Conservation (phyloP, 495 filamentous ascomycete genomes). For the Penicillium robsamsonii region DNA sequence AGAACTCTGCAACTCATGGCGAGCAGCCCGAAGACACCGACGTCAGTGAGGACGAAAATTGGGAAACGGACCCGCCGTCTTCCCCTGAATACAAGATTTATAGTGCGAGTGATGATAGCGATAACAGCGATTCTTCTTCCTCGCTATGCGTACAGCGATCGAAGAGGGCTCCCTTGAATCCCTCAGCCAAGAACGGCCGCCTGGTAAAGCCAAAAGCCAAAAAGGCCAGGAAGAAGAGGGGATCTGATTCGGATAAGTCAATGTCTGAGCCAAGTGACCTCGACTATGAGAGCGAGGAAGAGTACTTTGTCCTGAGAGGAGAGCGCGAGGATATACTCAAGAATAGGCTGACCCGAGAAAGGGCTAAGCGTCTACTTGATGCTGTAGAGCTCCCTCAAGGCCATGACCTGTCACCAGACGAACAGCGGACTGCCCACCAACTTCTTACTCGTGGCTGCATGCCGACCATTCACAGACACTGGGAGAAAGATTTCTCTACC, state of each 20-base stretch:
- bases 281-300: neutral
- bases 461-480: constrained; percentile 53
- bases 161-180: neutral
- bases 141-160: neutral
- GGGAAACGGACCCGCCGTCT: neutral
- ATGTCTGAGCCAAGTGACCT: neutral
- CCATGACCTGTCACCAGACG: constrained; percentile 47
- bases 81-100: neutral
- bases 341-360: constrained; percentile 32
- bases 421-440: constrained; percentile 51
- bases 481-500: constrained; percentile 59
- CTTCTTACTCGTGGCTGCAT: constrained; percentile 59
- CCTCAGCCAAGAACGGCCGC: neutral
- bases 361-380: constrained; percentile 28
- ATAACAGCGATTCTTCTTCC: neutral
- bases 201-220: neutral
- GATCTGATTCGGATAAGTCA: neutral
- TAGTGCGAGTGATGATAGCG: neutral
- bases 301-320: constrained; percentile 14
- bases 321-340: constrained; percentile 28
- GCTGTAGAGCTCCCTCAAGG: constrained; percentile 26
- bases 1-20: neutral
- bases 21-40: neutral
- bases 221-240: neutral
- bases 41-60: neutral